Conservation (phyloP, 176 grass and related monocot genomes). For the Cymbopogon citratus region DNA sequence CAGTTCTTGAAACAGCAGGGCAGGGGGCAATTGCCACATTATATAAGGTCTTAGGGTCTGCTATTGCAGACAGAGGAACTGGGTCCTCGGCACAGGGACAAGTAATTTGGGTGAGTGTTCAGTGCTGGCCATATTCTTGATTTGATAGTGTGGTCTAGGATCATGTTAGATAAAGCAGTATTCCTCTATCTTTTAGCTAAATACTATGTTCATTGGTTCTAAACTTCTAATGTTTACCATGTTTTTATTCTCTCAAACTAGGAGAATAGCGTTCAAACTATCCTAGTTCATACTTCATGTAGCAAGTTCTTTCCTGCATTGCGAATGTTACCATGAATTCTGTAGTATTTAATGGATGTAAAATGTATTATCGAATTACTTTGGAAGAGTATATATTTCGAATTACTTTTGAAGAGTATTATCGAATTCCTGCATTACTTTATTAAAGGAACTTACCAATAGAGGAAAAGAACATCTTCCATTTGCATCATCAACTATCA, state of each 20-base stretch:
- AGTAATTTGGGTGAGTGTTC: slow-evolving; percentile 79
- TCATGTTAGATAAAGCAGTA: not conserved
- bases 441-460: not conserved
- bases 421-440: too few relatives aligned
- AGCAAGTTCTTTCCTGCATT: slow-evolving; percentile 1
- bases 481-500: not conserved
- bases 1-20: slow-evolving; percentile 81
- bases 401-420: not conserved
- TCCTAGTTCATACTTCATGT: not conserved
- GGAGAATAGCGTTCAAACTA: not conserved
- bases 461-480: not conserved
- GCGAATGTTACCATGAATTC: not conserved
- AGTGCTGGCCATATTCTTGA: slow-evolving; percentile 29
- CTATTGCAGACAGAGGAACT: slow-evolving; percentile 40
- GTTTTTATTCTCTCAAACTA: not conserved
- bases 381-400: not conserved
- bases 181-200: slow-evolving; percentile 1
- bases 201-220: too few relatives aligned
- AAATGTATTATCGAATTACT: not conserved
- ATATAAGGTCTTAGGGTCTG: slow-evolving; percentile 61
- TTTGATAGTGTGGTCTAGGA: slow-evolving; percentile 11
- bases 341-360: not conserved
- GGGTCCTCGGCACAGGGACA: slow-evolving; percentile 45
- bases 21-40: slow-evolving; percentile 65
- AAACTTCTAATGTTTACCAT: not conserved